Conservation (phyloP, 2,329 filamentous ascomycete genomes). For the Basipetospora chlamydospora region DNA sequence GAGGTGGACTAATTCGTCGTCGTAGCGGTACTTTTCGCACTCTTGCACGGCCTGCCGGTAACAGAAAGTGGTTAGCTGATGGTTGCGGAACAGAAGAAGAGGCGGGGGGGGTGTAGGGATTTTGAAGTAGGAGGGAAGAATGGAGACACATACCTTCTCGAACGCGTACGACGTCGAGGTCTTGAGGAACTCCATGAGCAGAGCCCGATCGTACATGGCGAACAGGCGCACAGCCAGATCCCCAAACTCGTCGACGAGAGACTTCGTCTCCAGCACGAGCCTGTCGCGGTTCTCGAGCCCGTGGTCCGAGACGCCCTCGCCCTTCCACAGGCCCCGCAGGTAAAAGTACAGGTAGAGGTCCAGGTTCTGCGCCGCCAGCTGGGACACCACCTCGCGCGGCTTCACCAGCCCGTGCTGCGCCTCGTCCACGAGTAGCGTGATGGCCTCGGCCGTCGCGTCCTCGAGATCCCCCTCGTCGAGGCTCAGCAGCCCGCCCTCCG, state of each 20-base stretch:
- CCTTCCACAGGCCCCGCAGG: slow-evolving; percentile 71
- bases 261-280: slow-evolving; percentile 41
- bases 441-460: slow-evolving; percentile 66
- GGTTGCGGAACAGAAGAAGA: no score
- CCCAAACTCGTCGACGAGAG: slow-evolving; percentile 72
- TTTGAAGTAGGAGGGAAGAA: background rate
- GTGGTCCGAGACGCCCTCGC: slow-evolving; percentile 46
- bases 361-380: slow-evolving; percentile 54
- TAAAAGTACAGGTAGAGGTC: slow-evolving; percentile 84
- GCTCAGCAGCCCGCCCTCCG: slow-evolving; percentile 49
- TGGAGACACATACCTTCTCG: slow-evolving; percentile 40
- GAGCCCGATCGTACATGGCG: slow-evolving; percentile 61
- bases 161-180: slow-evolving; percentile 79
- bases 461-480: slow-evolving; percentile 60
- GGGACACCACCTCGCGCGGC: slow-evolving; percentile 61
- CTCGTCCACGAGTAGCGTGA: slow-evolving; percentile 77
- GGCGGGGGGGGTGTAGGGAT: background rate
- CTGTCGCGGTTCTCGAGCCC: slow-evolving; percentile 39
- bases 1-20: slow-evolving; percentile 87
- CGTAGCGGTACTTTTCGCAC: slow-evolving; percentile 68
- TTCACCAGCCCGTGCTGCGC: slow-evolving; percentile 77
- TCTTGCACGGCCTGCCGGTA: slow-evolving; percentile 46
- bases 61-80: background rate
- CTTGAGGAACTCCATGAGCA: slow-evolving; percentile 80
- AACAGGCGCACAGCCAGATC: slow-evolving; percentile 80